Conservation (phyloP, 1,139 yeast genomes). For the Komagataea norvegica region DNA sequence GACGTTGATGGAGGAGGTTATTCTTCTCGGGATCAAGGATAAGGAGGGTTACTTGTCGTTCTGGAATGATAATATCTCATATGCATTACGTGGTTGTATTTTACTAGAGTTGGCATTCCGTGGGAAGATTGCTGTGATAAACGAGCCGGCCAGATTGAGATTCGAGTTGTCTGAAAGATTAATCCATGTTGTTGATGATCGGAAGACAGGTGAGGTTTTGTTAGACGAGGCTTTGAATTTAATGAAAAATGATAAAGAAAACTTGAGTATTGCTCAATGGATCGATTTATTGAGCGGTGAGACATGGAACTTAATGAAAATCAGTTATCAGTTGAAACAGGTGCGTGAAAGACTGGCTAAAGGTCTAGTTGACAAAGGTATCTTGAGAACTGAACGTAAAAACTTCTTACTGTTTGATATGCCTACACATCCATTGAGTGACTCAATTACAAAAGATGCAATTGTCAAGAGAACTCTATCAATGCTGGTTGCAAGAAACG, state of each 20-base stretch:
- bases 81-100: slow-evolving; percentile 93
- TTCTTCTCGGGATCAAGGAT: slow-evolving; percentile 88
- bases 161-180: slow-evolving; percentile 83
- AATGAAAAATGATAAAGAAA: slow-evolving; percentile 80
- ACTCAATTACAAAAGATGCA: slow-evolving; percentile 76
- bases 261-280: slow-evolving; percentile 85
- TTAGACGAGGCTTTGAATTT: slow-evolving; percentile 88
- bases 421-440: slow-evolving; percentile 98
- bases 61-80: slow-evolving; percentile 97
- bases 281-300: slow-evolving; percentile 91
- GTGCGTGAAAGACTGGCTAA: slow-evolving; percentile 95
- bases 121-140: slow-evolving; percentile 81
- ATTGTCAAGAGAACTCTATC: slow-evolving; percentile 66
- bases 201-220: slow-evolving; percentile 90
- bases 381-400: slow-evolving; percentile 90
- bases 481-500: slow-evolving; percentile 65
- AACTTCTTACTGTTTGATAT: slow-evolving; percentile 92
- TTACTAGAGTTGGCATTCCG: slow-evolving; percentile 87
- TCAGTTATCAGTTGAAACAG: slow-evolving; percentile 91
- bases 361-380: slow-evolving; percentile 97
- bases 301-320: slow-evolving; percentile 95
- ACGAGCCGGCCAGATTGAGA: slow-evolving; percentile 90
- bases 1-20: slow-evolving; percentile 94
- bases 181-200: slow-evolving; percentile 79
- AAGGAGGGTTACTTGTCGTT: slow-evolving; percentile 93